phyloP scores from a whole-genome alignment of 2,329 filamentous ascomycete species.

The Penicillium sumatraense region DNA sequence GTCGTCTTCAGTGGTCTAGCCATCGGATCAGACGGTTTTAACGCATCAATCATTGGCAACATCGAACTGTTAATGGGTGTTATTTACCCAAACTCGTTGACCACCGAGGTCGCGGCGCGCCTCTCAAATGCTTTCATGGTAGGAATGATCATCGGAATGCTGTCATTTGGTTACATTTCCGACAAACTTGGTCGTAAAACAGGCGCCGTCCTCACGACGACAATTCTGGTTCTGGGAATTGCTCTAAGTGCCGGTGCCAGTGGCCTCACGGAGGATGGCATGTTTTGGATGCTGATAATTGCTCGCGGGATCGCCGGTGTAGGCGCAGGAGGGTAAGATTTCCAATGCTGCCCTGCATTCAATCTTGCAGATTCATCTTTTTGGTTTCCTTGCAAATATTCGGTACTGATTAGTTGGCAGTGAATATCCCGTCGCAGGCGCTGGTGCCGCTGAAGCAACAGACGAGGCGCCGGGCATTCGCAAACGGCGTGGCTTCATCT shows the following conservation, averaged over 20 bases:
- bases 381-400: background rate
- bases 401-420: slow-evolving; percentile 3
- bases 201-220: slow-evolving; percentile 54
- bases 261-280: slow-evolving; percentile 42
- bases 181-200: slow-evolving; percentile 56
- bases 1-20: slow-evolving; percentile 43
- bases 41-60: slow-evolving; percentile 40
- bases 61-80: slow-evolving; percentile 47
- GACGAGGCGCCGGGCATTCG: slow-evolving; percentile 54
- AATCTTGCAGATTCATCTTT: background rate
- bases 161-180: slow-evolving; percentile 57
- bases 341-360: background rate
- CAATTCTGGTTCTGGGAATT: slow-evolving; percentile 54
- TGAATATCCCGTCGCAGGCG: slow-evolving; percentile 60
- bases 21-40: slow-evolving; percentile 42
- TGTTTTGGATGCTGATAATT: slow-evolving; percentile 45
- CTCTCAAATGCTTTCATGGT: slow-evolving; percentile 62
- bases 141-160: slow-evolving; percentile 62
- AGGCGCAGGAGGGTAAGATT: slow-evolving; percentile 43
- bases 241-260: slow-evolving; percentile 53
- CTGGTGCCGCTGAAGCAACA: slow-evolving; percentile 55
- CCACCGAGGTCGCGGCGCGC: slow-evolving; percentile 39
- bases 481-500: slow-evolving; percentile 59
- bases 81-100: slow-evolving; percentile 26
- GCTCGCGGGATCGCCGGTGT: slow-evolving; percentile 52